Evolutionary conservation across 257 asterid species (phyloP).

Genomic region (Ocimum tenuiflorum): DNA sequence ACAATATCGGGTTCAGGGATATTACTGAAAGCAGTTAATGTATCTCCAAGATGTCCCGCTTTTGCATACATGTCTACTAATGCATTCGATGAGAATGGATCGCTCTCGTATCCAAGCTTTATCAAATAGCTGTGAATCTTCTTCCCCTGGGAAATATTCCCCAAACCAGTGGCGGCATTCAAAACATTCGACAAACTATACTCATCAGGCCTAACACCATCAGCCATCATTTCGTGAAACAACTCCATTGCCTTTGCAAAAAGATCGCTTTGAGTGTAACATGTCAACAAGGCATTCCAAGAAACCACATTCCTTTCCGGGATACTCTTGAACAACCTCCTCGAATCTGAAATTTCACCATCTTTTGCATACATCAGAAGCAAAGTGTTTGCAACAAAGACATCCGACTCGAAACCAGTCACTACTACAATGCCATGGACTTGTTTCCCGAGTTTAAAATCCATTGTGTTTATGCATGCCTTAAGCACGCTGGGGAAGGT

Average conservation of each 20-base stretch:
- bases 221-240: conserved; percentile 51
- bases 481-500: conserved; percentile 72
- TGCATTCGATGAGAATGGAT: conserved; percentile 64
- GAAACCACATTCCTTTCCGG: conserved; percentile 62
- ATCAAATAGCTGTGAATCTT: conserved; percentile 55
- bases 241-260: conserved; percentile 47
- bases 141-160: conserved; percentile 46
- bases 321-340: conserved; percentile 58
- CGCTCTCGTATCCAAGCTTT: conserved; percentile 56
- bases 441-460: conserved; percentile 46
- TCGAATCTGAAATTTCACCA: conserved; percentile 41
- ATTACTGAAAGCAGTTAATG: conserved; percentile 37
- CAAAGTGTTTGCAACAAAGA: conserved; percentile 60
- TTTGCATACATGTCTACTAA: conserved; percentile 74
- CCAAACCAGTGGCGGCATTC: conserved; percentile 59
- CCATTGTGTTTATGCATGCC: conserved; percentile 44
- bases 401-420: conserved; percentile 57
- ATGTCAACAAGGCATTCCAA: conserved; percentile 59
- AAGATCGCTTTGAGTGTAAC: conserved; percentile 43
- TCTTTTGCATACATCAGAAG: conserved; percentile 61
- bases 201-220: conserved; percentile 60
- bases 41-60: conserved; percentile 46
- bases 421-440: conserved; percentile 55
- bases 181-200: conserved; percentile 59
- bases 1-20: conserved; percentile 47